Evolutionary conservation across 108 stramenopile species (phyloP), one percentile per base, ranked within the genome.

Genomic region (Cyclotella baltica): DNA sequence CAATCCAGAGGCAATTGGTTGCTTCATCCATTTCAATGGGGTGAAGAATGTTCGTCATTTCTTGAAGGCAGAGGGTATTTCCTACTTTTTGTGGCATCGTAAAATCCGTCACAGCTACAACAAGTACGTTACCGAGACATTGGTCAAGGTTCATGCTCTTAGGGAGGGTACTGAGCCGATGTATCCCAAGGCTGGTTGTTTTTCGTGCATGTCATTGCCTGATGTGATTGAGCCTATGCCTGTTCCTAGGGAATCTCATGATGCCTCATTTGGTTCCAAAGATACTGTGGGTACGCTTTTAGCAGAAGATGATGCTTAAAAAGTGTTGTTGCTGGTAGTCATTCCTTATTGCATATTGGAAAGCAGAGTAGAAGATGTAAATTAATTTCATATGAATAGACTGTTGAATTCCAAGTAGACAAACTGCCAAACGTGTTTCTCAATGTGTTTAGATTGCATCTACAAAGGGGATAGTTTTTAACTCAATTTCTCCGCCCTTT

Each of bases 1-100:
- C 43, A 46, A 66, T 48, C 65, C 65, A 27, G 65, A 66, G 43
- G 65, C 65, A 27, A 47, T 66, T 15, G 38, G 65, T 6, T 66
- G 65, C 3, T 66, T 47, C 25, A 66, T 66, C 29, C 28, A 66
- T 48, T 43, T 43, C 65, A 66, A 66, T 47, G 65, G 62, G 8
- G 37, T 38, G n/a, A 1, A 63, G n/a, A 63, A 4, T 1, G 36
- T 36, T 35, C 62, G 62, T 16, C 34, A 63, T 38, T 63, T 63
- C 33, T 29, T 57, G 55, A 62, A 35, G 18, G 34, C 33, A 36
- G 33, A 62, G 34, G 59, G 33, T 2, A 62, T 35, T 25, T 20
- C 30, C 1, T 35, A 62, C 16, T 62, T 35, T 33, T 62, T 62
- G 59, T 36, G 34, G 34, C 35, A 36, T 33, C 59, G 30, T 25